Conservation (phyloP, 345 rosid species). For the Eucalyptus regnans region DNA sequence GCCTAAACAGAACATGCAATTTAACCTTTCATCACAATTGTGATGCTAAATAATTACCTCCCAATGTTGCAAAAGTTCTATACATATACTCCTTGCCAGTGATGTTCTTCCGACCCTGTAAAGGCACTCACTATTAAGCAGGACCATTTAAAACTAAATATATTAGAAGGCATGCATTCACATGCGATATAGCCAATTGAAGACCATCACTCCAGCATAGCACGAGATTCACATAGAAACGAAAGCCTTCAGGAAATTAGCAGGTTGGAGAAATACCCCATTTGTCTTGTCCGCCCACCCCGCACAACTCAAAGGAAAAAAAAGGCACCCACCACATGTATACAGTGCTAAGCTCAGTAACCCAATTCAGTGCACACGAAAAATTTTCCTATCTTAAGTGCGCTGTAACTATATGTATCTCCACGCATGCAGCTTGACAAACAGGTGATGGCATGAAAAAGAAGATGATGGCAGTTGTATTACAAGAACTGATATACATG, state of each 20-base stretch:
- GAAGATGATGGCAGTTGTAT: neutral
- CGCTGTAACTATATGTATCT: neutral
- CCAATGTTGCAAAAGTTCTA: slow-evolving; percentile 23
- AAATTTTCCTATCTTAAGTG: neutral
- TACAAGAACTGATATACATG: neutral
- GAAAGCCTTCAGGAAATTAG: neutral
- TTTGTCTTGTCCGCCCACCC: neutral
- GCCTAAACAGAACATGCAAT: neutral
- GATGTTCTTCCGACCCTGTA: slow-evolving; percentile 25
- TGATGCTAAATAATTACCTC: slow-evolving; percentile 15
- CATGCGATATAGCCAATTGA: neutral
- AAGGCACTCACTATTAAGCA: neutral
- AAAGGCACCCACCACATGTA: neutral
- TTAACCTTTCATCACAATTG: neutral
- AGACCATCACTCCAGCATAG: neutral
- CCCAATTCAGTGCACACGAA: neutral
- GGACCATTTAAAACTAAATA: neutral
- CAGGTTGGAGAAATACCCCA: neutral
- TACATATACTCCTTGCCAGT: slow-evolving; percentile 1
- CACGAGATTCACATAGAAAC: neutral
- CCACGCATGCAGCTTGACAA: neutral
- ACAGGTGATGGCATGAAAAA: neutral
- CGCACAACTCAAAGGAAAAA: neutral
- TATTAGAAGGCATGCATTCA: neutral
- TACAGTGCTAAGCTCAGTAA: neutral